Evolutionary conservation across 495 filamentous ascomycete genomes (phyloP), one percentile per base, ranked within the genome.

Genomic region (Annulohypoxylon stygium): DNA sequence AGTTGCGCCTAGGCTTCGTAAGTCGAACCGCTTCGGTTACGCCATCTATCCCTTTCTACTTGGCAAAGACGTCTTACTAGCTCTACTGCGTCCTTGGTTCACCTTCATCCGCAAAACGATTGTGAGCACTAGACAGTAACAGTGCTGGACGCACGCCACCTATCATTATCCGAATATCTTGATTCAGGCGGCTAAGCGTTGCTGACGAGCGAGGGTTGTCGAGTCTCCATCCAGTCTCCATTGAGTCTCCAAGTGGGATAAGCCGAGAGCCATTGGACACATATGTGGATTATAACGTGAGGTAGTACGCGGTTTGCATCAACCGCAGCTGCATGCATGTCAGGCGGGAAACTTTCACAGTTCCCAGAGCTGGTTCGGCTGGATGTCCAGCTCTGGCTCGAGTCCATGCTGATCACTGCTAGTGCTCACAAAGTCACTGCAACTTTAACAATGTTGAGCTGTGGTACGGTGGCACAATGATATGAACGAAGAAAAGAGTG

Each of bases 291-390:
- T 75, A 75, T 75, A 75, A 68, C 67, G 64, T 75, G 72, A 71
- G 67, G 72, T 75, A 68, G 72, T 54, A 75, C 69, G 67, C 63
- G 67, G 64, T 70, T 75, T 71, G 57, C 72, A 71, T 75, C 68
- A 71, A 71, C 72, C 39, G 64, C 53, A 75, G 72, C 72, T 75
- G 69, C 73, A 75, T 75, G 69, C 69, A 75, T 75, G 73, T 68
- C 68, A 72, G 69, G 69, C 69, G 69, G 73, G 65, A 68, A 69
- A 66, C 61, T 55, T 73, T 34, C 41, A 67, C 69, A 62, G 43
- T 55, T 55, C 53, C 69, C 55, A 67, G 63, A 72, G 69, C 69
- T 67, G 63, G 69, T 48, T 69, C 69, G 73, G 69, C 65, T 71
- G 73, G 73, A 63, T 67, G 73, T 72, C 73, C 73, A 75, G 73